Evolutionary conservation across 225 moss, liverwort and hornwort genomes (phyloP), one percentile per base, ranked within the genome.

Genomic region (Pseudisothecium myosuroides): DNA sequence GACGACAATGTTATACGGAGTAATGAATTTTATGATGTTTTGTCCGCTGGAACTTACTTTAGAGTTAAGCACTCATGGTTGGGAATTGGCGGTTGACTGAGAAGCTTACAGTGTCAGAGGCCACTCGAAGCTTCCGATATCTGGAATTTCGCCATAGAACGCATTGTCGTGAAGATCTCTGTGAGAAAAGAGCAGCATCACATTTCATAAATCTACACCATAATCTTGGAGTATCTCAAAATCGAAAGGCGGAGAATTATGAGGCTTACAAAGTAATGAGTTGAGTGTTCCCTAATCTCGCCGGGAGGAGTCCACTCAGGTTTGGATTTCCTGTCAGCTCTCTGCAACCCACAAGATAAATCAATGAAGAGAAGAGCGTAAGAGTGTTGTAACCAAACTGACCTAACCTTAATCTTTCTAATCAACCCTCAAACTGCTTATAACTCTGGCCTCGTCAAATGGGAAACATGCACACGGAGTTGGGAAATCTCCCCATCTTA

Each of bases 161-260:
- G 41, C 81, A 82, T 82, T 91, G 52, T 88, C 85, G 27, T 81
- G 90, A 81, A 91, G 74, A 39, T 91, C 88, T 84, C 88, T 90
- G 72, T 16, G 14, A 87, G 26, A 49, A 11, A 39, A 68, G 86
- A 74, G 56, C 37, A 58, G n/a, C 52, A 64, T 76, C 62, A 52
- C n/a, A 63, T n/a, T 61, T 16, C 50, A 13, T 14, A n/a, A 20
- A 61, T 74, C 32, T 36, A 27, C 84, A 39, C 8, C 31, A 27
- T 9, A 50, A 10, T n/a, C n/a, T n/a, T n/a, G n/a, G n/a, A n/a
- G n/a, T n/a, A n/a, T n/a, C n/a, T n/a, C n/a, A n/a, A n/a, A n/a
- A n/a, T 26, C 17, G 2, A 84, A n/a, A n/a, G 37, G 17, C 17
- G 34, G 3, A 45, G 37, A 81, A 52, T 86, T 13, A 15, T 39